Conservation (phyloP, 106 monocot genomes). For the Apostasia shenzhenica region DNA sequence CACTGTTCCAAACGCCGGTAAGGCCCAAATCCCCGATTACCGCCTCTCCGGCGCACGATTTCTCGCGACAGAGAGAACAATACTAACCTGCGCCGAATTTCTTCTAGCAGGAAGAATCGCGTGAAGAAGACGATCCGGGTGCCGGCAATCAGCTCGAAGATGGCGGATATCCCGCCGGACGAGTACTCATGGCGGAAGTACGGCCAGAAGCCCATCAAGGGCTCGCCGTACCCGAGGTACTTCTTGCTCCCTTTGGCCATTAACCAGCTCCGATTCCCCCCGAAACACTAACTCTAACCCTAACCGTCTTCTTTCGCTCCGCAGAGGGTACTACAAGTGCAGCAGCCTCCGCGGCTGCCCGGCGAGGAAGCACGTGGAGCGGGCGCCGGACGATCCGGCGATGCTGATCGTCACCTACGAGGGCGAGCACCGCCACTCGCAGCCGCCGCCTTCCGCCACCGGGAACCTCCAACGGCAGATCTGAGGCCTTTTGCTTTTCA, state of each 20-base stretch:
- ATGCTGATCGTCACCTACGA: constrained; percentile 88
- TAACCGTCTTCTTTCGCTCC: background rate
- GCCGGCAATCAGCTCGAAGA: constrained; percentile 64
- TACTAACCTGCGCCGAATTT: background rate
- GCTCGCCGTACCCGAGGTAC: constrained; percentile 74
- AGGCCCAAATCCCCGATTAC: background rate
- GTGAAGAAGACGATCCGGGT: constrained; percentile 50
- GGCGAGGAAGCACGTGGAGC: constrained; percentile 33
- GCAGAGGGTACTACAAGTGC: constrained; percentile 84
- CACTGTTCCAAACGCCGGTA: constrained; percentile 85
- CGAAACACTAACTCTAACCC: background rate
- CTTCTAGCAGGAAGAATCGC: constrained; percentile 29
- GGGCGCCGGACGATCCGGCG: constrained; percentile 57
- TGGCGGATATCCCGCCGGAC: constrained; percentile 60
- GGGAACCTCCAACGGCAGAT: too few species aligned
- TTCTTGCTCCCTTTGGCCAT: background rate
- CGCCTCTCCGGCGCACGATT: background rate
- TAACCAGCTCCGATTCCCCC: background rate
- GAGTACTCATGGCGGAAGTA: constrained; percentile 58
- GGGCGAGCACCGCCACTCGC: constrained; percentile 63
- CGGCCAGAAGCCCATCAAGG: constrained; percentile 33
- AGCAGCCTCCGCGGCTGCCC: constrained; percentile 51
- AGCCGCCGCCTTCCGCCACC: background rate
- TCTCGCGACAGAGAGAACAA: background rate
- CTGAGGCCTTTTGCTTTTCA: too few species aligned